Evolutionary conservation across 169 alveolate species (phyloP), one percentile per base, ranked within the genome.

Genomic region (Cryptosporidium bovis): DNA sequence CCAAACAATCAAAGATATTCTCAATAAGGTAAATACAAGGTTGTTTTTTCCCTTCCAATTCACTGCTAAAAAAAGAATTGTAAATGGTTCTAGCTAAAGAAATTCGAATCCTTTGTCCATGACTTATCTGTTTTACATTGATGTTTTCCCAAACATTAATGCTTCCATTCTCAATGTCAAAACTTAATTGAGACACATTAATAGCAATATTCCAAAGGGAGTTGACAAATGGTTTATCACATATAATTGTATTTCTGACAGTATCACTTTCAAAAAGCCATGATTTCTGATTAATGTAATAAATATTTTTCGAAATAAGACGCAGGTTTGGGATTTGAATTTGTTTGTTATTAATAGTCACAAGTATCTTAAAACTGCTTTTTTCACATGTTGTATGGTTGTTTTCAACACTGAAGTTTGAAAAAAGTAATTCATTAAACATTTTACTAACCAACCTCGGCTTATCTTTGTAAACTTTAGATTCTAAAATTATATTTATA

Each of bases 71-170:
- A 56, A 64, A 40, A 7, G 44, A 58, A 40, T 44, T 40, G 36
- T 77, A 77, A 27, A 77, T 53, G 31, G 87, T 34, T 46, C 87
- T 77, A 40, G 87, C 87, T 33, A 62, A 24, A 13, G 87, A 77
- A 16, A 77, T 48, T 44, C 87, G 29, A n/a, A 50, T 50, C 18
- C 71, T 77, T 48, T 77, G 87, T 10, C 87, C 87, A 18, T 56
- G 58, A 77, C 87, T 77, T 3, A 77, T 56, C 36, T 77, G 87
- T n/a, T 60, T 77, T 4, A 51, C 29, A 48, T 62, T 77, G 18
- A 77, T 56, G 13, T 33, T 60, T 20, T 77, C 87, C 16, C 34
- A 33, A 7, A 60, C 6, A 20, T 20, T 60, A 44, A 77, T 56
- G 29, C 50, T 40, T 18, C 36, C 53, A 60, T 77, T 56, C 13